Conservation (phyloP, 139 green algal species). For the Pseudopediastrum boryanum region DNA sequence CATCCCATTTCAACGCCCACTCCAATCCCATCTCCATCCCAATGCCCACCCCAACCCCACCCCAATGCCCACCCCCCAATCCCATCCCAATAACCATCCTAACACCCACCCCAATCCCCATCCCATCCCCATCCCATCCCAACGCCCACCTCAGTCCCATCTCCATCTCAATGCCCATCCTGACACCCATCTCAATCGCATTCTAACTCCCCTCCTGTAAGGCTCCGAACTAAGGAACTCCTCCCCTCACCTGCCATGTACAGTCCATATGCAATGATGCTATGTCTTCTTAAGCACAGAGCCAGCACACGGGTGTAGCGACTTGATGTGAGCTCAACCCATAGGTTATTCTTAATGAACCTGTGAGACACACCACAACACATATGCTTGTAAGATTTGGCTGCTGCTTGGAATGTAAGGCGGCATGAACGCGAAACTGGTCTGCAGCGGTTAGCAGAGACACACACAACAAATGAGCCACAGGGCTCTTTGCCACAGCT, state of each 20-base stretch:
- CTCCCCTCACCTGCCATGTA: constrained; percentile 73
- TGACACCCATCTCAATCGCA: not conserved
- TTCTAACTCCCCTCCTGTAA: not conserved
- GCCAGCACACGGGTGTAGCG: constrained; percentile 51
- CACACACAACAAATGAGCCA: no score
- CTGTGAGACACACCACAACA: constrained; percentile 41
- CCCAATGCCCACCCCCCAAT: not conserved
- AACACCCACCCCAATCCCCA: not conserved
- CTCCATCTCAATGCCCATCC: not conserved
- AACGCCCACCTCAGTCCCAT: not conserved
- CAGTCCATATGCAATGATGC: constrained; percentile 78
- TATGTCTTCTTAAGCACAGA: constrained; percentile 76
- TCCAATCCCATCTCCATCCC: not conserved
- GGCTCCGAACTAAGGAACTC: no score
- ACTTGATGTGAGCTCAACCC: constrained; percentile 66
- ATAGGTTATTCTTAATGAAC: constrained; percentile 92
- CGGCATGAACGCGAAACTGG: no score
- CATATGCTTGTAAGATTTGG: no score
- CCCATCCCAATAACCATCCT: not conserved
- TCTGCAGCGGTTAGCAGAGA: no score
- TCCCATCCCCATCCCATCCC: no score
- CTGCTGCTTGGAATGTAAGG: no score
- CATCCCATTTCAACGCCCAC: no score
- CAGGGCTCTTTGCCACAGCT: no score
- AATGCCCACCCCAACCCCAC: no score